These are phyloP conservation scores for Penicillium egyptiacum DNA, from an alignment of 495 filamentous ascomycete species.

Conservation along the genomic window DNA sequence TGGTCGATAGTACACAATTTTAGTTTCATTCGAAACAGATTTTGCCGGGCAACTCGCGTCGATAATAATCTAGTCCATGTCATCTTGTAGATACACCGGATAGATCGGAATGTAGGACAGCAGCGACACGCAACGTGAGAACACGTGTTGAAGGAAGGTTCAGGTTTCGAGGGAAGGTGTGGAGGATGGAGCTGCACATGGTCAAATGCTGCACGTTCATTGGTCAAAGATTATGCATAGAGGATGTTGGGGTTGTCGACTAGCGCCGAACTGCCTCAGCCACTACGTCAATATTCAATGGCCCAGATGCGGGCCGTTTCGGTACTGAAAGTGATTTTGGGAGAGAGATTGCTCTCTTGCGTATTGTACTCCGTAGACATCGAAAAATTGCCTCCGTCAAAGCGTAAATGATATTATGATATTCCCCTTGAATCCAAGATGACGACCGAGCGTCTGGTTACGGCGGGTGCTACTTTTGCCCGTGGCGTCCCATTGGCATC, in stretches of 20 bases:
- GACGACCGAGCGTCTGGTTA: neutral
- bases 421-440: neutral
- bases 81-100: no score
- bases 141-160: slow-evolving; percentile 2
- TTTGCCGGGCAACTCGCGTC: neutral
- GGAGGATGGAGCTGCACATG: slow-evolving; percentile 8
- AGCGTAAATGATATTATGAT: neutral
- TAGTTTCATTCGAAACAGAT: neutral
- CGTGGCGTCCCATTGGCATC: neutral
- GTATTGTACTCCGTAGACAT: neutral
- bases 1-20: neutral
- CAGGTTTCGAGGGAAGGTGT: neutral
- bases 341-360: neutral
- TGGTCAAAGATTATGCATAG: slow-evolving; percentile 11
- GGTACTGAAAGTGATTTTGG: neutral
- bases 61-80: neutral
- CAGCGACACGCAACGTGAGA: neutral
- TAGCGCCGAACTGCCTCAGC: slow-evolving; percentile 1
- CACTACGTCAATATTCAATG: slow-evolving; percentile 8
- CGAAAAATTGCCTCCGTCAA: neutral
- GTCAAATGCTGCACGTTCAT: neutral
- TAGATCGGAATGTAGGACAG: neutral
- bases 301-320: slow-evolving; percentile 10
- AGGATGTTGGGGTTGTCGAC: neutral
- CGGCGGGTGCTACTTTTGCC: neutral